A percentile compares a stretch with the other conserved stretches of the same genome.
Evolutionary conservation across 129 eudicot species (phyloP).

Genomic region (Artemisia annua): DNA sequence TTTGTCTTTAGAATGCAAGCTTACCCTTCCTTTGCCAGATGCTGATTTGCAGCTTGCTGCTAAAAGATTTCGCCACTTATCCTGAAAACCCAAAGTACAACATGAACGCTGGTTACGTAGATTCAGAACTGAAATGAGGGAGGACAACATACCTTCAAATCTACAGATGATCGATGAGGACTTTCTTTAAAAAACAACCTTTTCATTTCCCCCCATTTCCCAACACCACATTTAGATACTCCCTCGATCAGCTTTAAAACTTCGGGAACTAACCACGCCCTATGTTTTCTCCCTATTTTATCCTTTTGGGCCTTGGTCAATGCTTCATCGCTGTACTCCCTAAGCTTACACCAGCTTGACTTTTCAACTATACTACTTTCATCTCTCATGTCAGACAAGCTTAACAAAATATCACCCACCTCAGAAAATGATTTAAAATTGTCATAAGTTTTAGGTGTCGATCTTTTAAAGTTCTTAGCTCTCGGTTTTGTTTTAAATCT

Average conservation of each 20-base stretch:
- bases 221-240: constrained; percentile 38
- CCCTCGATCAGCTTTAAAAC: constrained; percentile 36
- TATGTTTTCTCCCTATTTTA: constrained; percentile 26
- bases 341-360: too few species aligned
- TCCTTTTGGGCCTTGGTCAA: constrained; percentile 1
- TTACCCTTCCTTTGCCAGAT: constrained; percentile 16
- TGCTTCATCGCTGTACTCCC: too few species aligned
- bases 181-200: constrained; percentile 18
- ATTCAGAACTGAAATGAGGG: not conserved
- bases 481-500: constrained; percentile 39
- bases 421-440: constrained; percentile 19
- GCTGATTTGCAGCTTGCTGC: constrained; percentile 28
- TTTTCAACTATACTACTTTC: not conserved
- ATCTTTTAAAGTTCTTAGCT: constrained; percentile 25
- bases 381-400: not conserved
- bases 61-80: constrained; percentile 48
- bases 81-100: constrained; percentile 17
- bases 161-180: constrained; percentile 33
- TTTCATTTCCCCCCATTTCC: constrained; percentile 37
- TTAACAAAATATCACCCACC: constrained; percentile 11
- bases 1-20: not conserved
- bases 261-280: constrained; percentile 31
- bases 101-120: not conserved
- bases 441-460: constrained; percentile 16
- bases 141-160: constrained; percentile 33